Evolutionary conservation across 805 yeast species (phyloP).

Genomic region (Wickerhamiella bombiphila): DNA sequence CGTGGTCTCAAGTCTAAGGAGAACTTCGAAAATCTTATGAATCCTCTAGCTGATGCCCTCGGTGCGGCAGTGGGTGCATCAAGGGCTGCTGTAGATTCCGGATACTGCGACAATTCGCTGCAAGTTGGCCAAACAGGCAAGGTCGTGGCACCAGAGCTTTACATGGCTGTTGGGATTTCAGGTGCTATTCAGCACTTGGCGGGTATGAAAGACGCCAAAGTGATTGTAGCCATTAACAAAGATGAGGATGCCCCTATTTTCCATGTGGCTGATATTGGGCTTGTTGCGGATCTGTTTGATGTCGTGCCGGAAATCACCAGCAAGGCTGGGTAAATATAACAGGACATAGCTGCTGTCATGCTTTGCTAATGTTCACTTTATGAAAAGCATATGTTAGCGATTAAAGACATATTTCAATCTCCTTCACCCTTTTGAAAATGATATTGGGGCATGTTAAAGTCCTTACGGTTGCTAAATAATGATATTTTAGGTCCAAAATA

Average conservation of each 20-base stretch:
- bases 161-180: constrained; percentile 84
- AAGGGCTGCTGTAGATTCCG: constrained; percentile 95
- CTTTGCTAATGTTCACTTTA: neutral
- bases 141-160: constrained; percentile 90
- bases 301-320: constrained; percentile 81
- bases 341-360: too few species aligned
- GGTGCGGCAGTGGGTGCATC: constrained; percentile 96
- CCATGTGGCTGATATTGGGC: constrained; percentile 76
- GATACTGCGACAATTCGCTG: constrained; percentile 86
- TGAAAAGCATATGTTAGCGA: constrained; percentile 1
- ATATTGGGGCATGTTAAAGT: too few species aligned
- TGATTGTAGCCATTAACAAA: constrained; percentile 86
- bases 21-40: constrained; percentile 59
- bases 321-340: constrained; percentile 27
- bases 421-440: too few species aligned
- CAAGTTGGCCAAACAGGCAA: constrained; percentile 98
- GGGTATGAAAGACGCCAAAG: constrained; percentile 94
- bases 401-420: neutral
- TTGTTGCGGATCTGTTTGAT: constrained; percentile 78
- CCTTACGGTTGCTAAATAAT: too few species aligned
- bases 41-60: constrained; percentile 71
- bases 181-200: constrained; percentile 98
- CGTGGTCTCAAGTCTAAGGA: constrained; percentile 86
- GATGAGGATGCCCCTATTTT: constrained; percentile 91
- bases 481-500: too few species aligned